These are phyloP conservation scores for Cyphellophora europaea DNA, from an alignment of 2,329 filamentous ascomycete genomes.

Conservation along the genomic window DNA sequence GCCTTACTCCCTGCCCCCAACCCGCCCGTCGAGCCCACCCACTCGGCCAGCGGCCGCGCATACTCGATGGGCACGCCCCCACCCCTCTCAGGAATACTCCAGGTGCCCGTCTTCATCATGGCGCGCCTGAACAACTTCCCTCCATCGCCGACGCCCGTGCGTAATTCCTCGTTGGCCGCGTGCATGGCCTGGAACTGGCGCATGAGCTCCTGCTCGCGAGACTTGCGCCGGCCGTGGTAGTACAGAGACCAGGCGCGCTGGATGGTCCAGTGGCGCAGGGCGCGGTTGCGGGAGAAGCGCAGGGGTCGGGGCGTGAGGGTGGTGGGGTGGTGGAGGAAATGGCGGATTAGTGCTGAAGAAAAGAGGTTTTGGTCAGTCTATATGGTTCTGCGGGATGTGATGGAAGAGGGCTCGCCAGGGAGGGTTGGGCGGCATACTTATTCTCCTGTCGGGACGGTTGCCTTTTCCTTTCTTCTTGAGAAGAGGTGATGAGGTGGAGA, in stretches of 20 bases:
- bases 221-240: slow-evolving; percentile 57
- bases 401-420: background rate
- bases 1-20: slow-evolving; percentile 61
- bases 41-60: slow-evolving; percentile 42
- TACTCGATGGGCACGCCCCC: slow-evolving; percentile 85
- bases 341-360: slow-evolving; percentile 52
- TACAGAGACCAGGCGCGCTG: slow-evolving; percentile 89
- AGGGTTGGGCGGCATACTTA: slow-evolving; percentile 4
- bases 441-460: slow-evolving; percentile 18
- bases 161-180: slow-evolving; percentile 74
- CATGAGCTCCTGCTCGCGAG: slow-evolving; percentile 62
- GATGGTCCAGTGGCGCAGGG: slow-evolving; percentile 96
- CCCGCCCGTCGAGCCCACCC: slow-evolving; percentile 21
- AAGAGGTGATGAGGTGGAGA: slow-evolving; percentile 30
- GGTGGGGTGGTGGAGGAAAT: slow-evolving; percentile 59
- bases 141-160: slow-evolving; percentile 40
- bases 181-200: slow-evolving; percentile 75
- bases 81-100: slow-evolving; percentile 37
- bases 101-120: slow-evolving; percentile 84
- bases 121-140: slow-evolving; percentile 69
- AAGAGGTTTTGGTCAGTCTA: slow-evolving; percentile 7
- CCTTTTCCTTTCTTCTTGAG: slow-evolving; percentile 26
- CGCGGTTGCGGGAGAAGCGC: slow-evolving; percentile 76
- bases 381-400: slow-evolving; percentile 1
- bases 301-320: slow-evolving; percentile 59